Evolutionary conservation across 768 basidiomycete genomes (phyloP), one percentile per base, ranked within the genome.

Genomic region (Lactifluus volemus): DNA sequence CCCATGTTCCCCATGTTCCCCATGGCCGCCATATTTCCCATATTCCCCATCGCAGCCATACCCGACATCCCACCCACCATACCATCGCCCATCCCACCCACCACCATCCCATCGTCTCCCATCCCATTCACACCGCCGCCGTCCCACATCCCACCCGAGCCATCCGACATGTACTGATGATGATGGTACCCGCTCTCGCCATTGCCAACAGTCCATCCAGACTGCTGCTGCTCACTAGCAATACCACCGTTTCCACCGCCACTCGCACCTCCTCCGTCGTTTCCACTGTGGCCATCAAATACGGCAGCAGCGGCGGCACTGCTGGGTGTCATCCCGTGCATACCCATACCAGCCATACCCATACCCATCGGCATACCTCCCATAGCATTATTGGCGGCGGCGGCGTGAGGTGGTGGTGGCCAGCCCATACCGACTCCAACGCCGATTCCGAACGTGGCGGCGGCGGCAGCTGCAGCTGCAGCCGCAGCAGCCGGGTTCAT

Each of bases 31-130:
- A 61, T 68, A 50, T 25, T 25, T 25, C 58, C 59, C 63, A 71
- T 60, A 32, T 59, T 61, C 4, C 68, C 68, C 70, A 70, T 69
- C 0, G 12, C 32, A 34, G 32, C 53, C 60, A 61, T 68, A 50
- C 64, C 62, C 49, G 61, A 56, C 66, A 67, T 67, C n/a, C 60
- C 55, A n/a, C 56, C 63, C 36, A 63, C 63, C 36, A 63, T 48
- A 49, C 63, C 32, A 30, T 53, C 39, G 54, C 68, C 66, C 1
- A 56, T 47, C 2, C 64, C 25, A 25, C 25, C 25, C 25, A 25
- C 66, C 9, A 51, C 53, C 41, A 73, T 73, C 0, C 69, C 72
- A 67, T 76, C 77, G 5, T 75, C 73, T 29, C 71, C 70, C 71
- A 75, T 73, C 0, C 72, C 73, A 9, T 14, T 14, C 1, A 10